These are phyloP conservation scores for Brettanomyces naardenensis DNA, from an alignment of 805 yeast genomes.

Conservation along the genomic window DNA sequence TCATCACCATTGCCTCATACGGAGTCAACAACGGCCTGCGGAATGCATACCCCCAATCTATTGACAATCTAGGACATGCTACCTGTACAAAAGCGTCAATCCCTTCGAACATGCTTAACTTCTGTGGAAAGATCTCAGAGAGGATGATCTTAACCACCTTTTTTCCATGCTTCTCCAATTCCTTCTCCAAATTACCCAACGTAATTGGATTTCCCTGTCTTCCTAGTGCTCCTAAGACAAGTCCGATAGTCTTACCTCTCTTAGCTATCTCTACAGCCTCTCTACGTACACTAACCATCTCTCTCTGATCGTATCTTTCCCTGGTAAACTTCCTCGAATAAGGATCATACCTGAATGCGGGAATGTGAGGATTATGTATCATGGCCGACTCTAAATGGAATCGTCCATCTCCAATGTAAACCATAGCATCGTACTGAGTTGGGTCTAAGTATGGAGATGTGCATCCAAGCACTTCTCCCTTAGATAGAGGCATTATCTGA, in stretches of 20 bases:
- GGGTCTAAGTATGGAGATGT: conserved; percentile 77
- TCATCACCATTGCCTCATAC: conserved; percentile 88
- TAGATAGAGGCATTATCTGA: conserved; percentile 85
- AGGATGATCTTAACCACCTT: conserved; percentile 74
- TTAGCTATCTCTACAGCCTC: conserved; percentile 65
- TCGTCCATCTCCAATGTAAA: conserved; percentile 93
- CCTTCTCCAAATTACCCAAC: conserved; percentile 52
- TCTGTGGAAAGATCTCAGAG: conserved; percentile 90
- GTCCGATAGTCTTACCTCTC: conserved; percentile 60
- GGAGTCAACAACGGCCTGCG: conserved; percentile 89
- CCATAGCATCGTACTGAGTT: conserved; percentile 64
- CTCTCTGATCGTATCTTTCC: conserved; percentile 82
- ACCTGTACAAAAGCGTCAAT: conserved; percentile 95
- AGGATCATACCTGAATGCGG: conserved; percentile 93
- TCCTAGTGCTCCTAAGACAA: conserved; percentile 88
- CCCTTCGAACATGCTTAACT: conserved; percentile 85
- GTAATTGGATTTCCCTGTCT: conserved; percentile 89
- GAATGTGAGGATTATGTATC: conserved; percentile 92
- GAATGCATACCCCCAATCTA: conserved; percentile 99
- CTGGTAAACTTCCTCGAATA: conserved; percentile 85
- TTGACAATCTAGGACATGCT: conserved; percentile 92
- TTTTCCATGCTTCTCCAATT: conserved; percentile 46
- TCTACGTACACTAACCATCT: conserved; percentile 64
- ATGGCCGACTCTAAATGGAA: conserved; percentile 93
- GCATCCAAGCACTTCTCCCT: conserved; percentile 95